A percentile compares a stretch with the other conserved stretches of the same genome.
phyloP scores from a whole-genome alignment of 257 asterid genomes.

The Osmanthus fragrans region DNA sequence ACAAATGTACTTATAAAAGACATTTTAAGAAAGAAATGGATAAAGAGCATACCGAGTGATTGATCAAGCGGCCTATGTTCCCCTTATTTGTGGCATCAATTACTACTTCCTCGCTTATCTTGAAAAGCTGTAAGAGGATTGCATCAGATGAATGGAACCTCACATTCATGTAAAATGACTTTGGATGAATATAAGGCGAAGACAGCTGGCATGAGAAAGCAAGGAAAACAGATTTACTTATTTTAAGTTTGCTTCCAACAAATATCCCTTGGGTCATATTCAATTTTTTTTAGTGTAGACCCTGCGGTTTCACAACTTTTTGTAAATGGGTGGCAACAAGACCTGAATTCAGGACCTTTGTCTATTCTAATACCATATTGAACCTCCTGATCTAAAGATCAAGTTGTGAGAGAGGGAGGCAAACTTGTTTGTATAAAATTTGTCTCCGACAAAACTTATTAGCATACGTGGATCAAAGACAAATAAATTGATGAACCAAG shows the following conservation, averaged over 20 bases:
- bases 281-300: background rate
- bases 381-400: background rate
- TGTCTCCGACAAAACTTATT: background rate
- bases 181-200: background rate
- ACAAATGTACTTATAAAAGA: background rate
- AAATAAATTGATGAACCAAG: background rate
- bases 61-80: slow-evolving; percentile 94
- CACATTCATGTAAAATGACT: background rate
- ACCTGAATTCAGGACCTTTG: background rate
- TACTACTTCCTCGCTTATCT: slow-evolving; percentile 88
- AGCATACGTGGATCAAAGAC: background rate
- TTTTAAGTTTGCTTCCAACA: background rate
- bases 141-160: slow-evolving; percentile 18
- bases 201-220: background rate
- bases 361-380: background rate
- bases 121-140: slow-evolving; percentile 72
- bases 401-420: background rate
- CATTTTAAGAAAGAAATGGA: background rate
- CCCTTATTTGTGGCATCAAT: slow-evolving; percentile 92
- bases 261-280: background rate
- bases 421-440: background rate
- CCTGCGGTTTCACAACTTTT: background rate
- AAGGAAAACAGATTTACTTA: background rate
- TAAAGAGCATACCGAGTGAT: slow-evolving; percentile 76
- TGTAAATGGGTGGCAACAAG: background rate